Conservation (phyloP, 176 grass and related monocot species). For the Oryza australiensis region DNA sequence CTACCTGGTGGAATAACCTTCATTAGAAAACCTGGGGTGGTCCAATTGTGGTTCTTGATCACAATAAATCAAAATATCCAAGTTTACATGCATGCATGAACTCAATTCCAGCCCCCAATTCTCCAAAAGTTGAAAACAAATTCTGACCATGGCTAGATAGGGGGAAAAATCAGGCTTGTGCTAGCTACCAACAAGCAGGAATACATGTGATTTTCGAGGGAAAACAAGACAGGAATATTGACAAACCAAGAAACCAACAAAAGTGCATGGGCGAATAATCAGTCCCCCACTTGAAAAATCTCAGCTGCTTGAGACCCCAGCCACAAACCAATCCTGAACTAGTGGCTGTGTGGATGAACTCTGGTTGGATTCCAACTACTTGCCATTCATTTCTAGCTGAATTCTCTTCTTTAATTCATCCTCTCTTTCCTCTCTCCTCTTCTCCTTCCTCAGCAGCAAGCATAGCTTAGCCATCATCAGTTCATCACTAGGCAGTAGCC, state of each 20-base stretch:
- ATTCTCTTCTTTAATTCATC: neutral
- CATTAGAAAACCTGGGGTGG: no score
- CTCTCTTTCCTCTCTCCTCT: neutral
- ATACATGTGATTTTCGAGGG: no score
- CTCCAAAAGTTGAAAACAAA: neutral
- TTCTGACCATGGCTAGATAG: neutral
- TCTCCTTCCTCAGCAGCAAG: neutral
- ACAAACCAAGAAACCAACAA: slow-evolving; percentile 28
- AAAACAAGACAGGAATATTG: neutral
- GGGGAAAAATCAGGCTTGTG: neutral
- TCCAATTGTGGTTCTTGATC: neutral
- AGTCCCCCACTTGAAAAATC: slow-evolving; percentile 28
- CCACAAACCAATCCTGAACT: slow-evolving; percentile 29
- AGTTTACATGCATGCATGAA: neutral
- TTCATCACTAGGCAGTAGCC: neutral
- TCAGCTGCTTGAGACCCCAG: slow-evolving; percentile 27
- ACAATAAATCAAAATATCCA: slow-evolving; percentile 1
- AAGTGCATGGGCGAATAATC: neutral
- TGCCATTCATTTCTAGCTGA: neutral
- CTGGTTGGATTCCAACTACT: neutral
- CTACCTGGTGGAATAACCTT: no score
- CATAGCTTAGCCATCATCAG: neutral
- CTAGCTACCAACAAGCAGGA: neutral
- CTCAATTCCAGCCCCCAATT: neutral
- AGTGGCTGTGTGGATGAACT: slow-evolving; percentile 27